These are phyloP conservation scores for Moesziomyces antarcticus DNA, from an alignment of 1,284 basidiomycete species.

Conservation along the genomic window DNA sequence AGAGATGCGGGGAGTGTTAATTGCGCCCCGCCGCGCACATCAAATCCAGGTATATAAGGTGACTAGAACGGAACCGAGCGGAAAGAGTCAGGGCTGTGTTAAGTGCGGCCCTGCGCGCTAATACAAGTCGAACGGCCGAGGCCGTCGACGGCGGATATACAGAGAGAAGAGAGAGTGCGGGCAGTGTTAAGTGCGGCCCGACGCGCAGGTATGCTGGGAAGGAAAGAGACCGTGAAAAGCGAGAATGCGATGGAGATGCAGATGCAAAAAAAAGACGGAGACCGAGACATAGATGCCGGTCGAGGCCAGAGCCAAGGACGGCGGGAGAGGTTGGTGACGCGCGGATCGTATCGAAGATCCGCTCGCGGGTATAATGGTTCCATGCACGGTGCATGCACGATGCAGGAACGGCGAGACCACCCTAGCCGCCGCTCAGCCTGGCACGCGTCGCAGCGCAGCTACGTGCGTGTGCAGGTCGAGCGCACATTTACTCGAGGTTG, in stretches of 20 bases:
- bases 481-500: constrained; percentile 54
- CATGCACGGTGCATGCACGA: not conserved
- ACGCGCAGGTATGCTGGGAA: constrained; percentile 15
- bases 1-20: constrained; percentile 53
- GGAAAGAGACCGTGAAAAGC: constrained; percentile 11
- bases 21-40: constrained; percentile 52
- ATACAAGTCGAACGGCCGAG: constrained; percentile 15
- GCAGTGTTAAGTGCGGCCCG: constrained; percentile 55
- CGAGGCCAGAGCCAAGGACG: constrained; percentile 8
- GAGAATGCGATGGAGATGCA: constrained; percentile 34
- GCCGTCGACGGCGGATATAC: constrained; percentile 11
- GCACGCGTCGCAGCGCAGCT: constrained; percentile 8
- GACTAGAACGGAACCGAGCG: constrained; percentile 5
- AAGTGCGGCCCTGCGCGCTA: constrained; percentile 46
- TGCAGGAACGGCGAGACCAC: constrained; percentile 1
- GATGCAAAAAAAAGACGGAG: constrained; percentile 18
- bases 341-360: not conserved
- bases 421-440: not conserved
- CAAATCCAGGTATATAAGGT: constrained; percentile 44
- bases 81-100: constrained; percentile 36
- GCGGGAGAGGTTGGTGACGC: constrained; percentile 6
- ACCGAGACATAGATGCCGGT: constrained; percentile 6
- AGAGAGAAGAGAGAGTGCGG: constrained; percentile 13
- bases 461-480: not conserved
- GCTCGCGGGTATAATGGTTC: constrained; percentile 12